Evolutionary conservation across 2,329 filamentous ascomycete genomes (phyloP).

Genomic region (Aspergillus candidus): DNA sequence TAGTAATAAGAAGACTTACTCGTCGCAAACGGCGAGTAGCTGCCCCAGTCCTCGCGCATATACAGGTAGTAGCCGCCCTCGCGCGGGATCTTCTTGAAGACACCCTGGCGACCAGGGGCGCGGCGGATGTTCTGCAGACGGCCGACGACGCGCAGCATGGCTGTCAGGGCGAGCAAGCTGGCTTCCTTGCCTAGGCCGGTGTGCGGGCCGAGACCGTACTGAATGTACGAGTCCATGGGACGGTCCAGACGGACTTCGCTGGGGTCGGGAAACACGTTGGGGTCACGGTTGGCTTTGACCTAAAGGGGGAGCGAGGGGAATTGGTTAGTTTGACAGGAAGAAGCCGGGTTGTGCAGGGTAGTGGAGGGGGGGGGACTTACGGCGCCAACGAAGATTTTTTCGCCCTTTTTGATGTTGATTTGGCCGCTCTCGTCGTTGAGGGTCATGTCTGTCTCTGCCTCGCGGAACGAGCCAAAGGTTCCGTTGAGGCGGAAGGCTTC

Average conservation of each 20-base stretch:
- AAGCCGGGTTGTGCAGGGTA: not conserved
- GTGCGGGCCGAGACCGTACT: constrained; percentile 59
- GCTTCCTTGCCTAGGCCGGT: constrained; percentile 57
- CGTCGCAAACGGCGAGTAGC: constrained; percentile 47
- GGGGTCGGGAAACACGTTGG: constrained; percentile 56
- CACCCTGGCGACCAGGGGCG: constrained; percentile 58
- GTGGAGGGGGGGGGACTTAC: constrained; percentile 30
- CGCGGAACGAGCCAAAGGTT: constrained; percentile 56
- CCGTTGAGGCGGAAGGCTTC: constrained; percentile 66
- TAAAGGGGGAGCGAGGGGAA: constrained; percentile 7
- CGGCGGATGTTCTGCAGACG: constrained; percentile 55
- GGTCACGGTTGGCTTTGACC: constrained; percentile 50
- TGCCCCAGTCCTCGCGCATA: constrained; percentile 60
- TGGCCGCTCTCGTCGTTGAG: constrained; percentile 48
- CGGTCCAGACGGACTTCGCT: constrained; percentile 57
- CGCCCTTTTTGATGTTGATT: constrained; percentile 50
- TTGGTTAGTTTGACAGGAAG: constrained; percentile 1
- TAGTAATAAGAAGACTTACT: constrained; percentile 23
- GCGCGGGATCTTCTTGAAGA: constrained; percentile 59
- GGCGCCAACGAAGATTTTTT: constrained; percentile 60
- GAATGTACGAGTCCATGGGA: constrained; percentile 58
- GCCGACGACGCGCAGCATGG: constrained; percentile 63
- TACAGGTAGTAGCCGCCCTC: constrained; percentile 55
- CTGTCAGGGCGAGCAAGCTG: constrained; percentile 56
- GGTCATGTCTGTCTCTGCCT: constrained; percentile 43